phyloP scores from a whole-genome alignment of 768 basidiomycete genomes.

The Strobilomyces echinocephalus region DNA sequence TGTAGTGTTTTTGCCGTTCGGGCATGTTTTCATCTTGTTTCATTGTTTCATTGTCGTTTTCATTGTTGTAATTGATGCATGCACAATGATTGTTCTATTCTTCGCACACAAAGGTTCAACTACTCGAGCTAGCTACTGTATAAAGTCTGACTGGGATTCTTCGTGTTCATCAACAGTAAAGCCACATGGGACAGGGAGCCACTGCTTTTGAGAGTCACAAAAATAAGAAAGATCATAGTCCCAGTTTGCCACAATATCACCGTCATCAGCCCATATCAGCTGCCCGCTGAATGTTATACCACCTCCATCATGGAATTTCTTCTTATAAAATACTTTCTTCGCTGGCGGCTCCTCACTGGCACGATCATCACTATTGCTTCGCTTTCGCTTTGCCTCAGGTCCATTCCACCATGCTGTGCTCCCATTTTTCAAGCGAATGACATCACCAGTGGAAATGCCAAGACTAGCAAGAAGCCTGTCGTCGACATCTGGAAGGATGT shows the following conservation, averaged over 20 bases:
- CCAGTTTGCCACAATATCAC: background rate
- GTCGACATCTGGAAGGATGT: background rate
- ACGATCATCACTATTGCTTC: background rate
- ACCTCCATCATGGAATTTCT: background rate
- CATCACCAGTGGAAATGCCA: background rate
- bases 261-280: background rate
- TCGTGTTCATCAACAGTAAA: conserved; percentile 1
- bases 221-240: background rate
- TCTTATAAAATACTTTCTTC: background rate
- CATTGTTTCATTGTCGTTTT: too few relatives aligned
- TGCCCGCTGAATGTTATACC: background rate
- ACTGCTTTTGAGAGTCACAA: background rate
- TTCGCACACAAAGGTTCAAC: too few relatives aligned
- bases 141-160: too few relatives aligned
- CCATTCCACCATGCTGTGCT: background rate
- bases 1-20: background rate
- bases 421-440: background rate
- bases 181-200: conserved; percentile 1
- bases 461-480: background rate
- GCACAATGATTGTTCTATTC: too few relatives aligned
- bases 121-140: too few relatives aligned
- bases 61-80: too few relatives aligned
- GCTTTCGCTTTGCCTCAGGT: background rate
- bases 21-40: background rate
- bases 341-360: background rate